phyloP scores from a whole-genome alignment of 2,329 filamentous ascomycete genomes.

The Thelonectria olida region DNA sequence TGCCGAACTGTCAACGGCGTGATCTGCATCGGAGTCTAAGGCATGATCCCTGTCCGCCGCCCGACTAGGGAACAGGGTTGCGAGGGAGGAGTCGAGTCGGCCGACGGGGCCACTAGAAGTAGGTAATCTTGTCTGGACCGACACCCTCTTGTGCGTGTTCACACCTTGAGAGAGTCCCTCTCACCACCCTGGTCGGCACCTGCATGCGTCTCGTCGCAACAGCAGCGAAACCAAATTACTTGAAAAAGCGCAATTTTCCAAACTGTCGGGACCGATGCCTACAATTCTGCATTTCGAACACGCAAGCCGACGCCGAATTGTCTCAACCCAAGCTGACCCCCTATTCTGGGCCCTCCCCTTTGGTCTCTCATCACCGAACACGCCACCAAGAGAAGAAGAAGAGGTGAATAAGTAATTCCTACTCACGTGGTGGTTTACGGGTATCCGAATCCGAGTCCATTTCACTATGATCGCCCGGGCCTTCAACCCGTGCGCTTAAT shows the following conservation, averaged over 20 bases:
- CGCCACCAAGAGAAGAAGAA: constrained; percentile 8
- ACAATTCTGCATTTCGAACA: constrained; percentile 27
- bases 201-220: constrained; percentile 33
- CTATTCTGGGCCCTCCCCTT: constrained; percentile 16
- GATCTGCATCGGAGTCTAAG: constrained; percentile 43
- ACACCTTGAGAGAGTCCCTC: background rate
- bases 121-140: constrained; percentile 31
- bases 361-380: constrained; percentile 16
- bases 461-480: constrained; percentile 28
- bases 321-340: constrained; percentile 26
- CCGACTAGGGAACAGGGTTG: constrained; percentile 29
- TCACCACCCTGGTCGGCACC: constrained; percentile 27
- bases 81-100: constrained; percentile 12
- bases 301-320: constrained; percentile 35
- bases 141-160: constrained; percentile 30
- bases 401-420: background rate
- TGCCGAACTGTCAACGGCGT: constrained; percentile 43
- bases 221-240: constrained; percentile 40
- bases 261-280: constrained; percentile 44
- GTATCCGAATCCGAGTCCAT: too few species aligned
- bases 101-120: constrained; percentile 29
- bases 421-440: background rate
- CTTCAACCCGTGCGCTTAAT: constrained; percentile 32
- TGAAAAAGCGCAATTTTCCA: constrained; percentile 47
- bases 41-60: constrained; percentile 36